A percentile compares a stretch with the other conserved stretches of the same genome.
These are phyloP conservation scores for Euphorbia tirucalli DNA, from an alignment of 345 rosid species.

Conservation along the genomic window DNA sequence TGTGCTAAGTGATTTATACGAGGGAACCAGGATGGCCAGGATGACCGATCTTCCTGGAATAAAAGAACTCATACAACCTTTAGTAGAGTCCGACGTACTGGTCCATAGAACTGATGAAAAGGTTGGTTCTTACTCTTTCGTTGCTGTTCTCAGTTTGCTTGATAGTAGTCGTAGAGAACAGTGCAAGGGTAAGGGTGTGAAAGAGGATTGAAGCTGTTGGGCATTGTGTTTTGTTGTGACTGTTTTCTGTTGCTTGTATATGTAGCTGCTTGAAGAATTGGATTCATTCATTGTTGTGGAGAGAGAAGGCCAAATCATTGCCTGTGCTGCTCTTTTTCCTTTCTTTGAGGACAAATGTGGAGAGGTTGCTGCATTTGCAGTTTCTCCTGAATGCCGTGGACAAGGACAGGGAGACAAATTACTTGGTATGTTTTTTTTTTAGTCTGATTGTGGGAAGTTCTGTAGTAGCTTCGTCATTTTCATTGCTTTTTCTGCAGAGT, in stretches of 20 bases:
- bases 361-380: constrained; percentile 92
- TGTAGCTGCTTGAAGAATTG: constrained; percentile 63
- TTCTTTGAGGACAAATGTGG: constrained; percentile 78
- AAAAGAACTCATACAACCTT: constrained; percentile 62
- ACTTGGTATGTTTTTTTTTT: constrained; percentile 52
- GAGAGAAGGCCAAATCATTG: constrained; percentile 90
- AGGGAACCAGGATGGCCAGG: constrained; percentile 81
- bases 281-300: constrained; percentile 71
- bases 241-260: constrained; percentile 13
- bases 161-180: background rate
- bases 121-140: constrained; percentile 36
- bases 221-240: constrained; percentile 3
- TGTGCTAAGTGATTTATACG: constrained; percentile 70
- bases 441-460: background rate
- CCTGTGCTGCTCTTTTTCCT: constrained; percentile 91
- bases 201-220: background rate
- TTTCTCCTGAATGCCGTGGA: constrained; percentile 88
- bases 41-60: constrained; percentile 71
- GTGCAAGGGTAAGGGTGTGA: background rate
- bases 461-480: background rate
- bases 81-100: constrained; percentile 69
- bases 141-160: background rate
- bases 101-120: constrained; percentile 71
- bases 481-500: background rate
- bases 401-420: constrained; percentile 97